phyloP scores from a whole-genome alignment of 345 rosid species.

The Arabis hirsuta region DNA sequence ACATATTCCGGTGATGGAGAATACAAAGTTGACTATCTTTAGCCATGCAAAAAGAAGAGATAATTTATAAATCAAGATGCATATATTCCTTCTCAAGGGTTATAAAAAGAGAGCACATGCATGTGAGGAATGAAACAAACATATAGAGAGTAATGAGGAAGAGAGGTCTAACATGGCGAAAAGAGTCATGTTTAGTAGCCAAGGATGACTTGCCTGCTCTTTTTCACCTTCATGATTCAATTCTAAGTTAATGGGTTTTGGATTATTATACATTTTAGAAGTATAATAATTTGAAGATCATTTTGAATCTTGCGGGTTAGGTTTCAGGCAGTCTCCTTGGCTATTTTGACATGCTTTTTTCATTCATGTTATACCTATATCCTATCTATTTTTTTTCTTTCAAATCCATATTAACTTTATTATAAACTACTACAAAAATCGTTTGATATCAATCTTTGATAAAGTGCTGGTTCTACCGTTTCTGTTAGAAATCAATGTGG shows the following conservation, averaged over 20 bases:
- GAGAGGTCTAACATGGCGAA: constrained; percentile 40
- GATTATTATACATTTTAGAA: constrained; percentile 18
- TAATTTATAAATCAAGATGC: constrained; percentile 21
- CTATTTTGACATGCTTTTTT: constrained; percentile 38
- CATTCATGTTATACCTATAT: constrained; percentile 33
- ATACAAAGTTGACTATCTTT: constrained; percentile 40
- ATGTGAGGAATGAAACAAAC: constrained; percentile 7
- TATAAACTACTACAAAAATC: background rate
- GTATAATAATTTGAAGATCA: constrained; percentile 26
- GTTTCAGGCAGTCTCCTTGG: constrained; percentile 47
- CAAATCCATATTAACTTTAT: background rate
- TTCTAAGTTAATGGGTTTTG: constrained; percentile 1
- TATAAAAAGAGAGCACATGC: constrained; percentile 36
- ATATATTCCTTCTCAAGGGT: constrained; percentile 37
- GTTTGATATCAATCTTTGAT: background rate
- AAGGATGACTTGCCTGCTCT: constrained; percentile 48
- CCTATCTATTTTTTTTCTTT: background rate
- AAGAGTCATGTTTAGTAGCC: constrained; percentile 44
- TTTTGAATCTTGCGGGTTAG: constrained; percentile 40
- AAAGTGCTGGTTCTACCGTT: background rate
- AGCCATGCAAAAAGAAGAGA: constrained; percentile 29
- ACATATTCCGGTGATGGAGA: constrained; percentile 26
- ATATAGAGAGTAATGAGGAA: constrained; percentile 25
- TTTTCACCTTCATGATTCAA: constrained; percentile 38
- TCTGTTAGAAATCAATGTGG: background rate